Evolutionary conservation across 495 filamentous ascomycete genomes (phyloP), one percentile per base, ranked within the genome.

Genomic region (Lasiosphaeria ovina): DNA sequence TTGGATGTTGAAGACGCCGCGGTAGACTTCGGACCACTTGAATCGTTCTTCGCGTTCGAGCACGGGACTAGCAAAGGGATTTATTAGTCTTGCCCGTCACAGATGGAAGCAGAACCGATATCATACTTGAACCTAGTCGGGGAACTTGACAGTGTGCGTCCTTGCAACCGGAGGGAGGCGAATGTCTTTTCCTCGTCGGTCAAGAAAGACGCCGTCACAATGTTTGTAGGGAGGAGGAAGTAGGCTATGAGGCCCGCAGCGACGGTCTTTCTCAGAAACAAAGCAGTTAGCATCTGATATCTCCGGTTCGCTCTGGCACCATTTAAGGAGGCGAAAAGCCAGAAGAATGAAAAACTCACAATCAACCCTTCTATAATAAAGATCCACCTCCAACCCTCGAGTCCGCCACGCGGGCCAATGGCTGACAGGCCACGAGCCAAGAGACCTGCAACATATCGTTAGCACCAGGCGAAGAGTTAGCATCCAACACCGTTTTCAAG

Each of bases 11-110:
- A 81, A 77, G 55, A 92, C 66, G 4, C 84, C 83, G 3, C 75
- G 81, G 60, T 67, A 76, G 5, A 87, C 86, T 68, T 92, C 88
- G 6, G 77, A 72, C 88, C 87, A 90, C 69, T 84, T 74, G 53
- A 85, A 85, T 16, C 64, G 74, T 34, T 85, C 85, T 33, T 83
- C 66, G 8, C 59, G 55, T 35, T 72, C 70, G 16, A 57, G 16
- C 10, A 63, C 49, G 75, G 79, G 74, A 0, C 78, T 81, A 44
- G 24, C 6, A 58, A 7, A n/a, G 10, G 4, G 4, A 49, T 24
- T 0, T 12, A 5, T 36, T 14, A 54, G n/a, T 55, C 17, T 17
- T 2, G 24, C 24, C 24, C 24, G 3, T 3, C 4, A 32, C n/a
- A 16, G 50, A 11, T 17, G 35, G 35, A 24, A 64, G 24, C 24